Conservation (phyloP, 75 land plant genomes). For the Picea sitchensis region DNA sequence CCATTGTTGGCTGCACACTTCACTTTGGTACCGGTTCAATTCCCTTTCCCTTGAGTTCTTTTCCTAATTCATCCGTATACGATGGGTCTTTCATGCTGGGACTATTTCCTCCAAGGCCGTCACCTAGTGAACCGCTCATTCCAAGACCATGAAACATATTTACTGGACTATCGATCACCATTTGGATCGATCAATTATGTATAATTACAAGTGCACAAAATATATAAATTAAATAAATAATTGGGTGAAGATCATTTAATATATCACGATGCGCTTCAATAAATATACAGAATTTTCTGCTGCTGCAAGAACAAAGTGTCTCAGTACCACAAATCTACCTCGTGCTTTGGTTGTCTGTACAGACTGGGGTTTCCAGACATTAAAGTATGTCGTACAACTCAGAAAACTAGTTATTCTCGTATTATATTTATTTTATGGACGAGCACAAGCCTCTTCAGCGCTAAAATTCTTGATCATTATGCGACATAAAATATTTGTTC, state of each 20-base stretch:
- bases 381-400: not conserved
- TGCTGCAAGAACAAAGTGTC: no score
- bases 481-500: not conserved
- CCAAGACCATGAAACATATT: constrained; percentile 50
- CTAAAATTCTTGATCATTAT: not conserved
- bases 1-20: constrained; percentile 94
- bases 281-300: no score
- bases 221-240: no score
- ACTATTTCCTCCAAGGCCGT: constrained; percentile 11
- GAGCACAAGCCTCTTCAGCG: not conserved
- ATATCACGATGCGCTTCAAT: no score
- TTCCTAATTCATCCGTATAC: constrained; percentile 33
- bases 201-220: no score
- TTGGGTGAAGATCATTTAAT: no score
- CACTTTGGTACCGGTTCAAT: constrained; percentile 68
- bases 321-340: not conserved
- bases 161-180: constrained; percentile 51
- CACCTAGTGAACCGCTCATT: constrained; percentile 20
- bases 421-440: not conserved
- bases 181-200: not conserved
- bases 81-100: constrained; percentile 25
- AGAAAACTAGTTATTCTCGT: no score
- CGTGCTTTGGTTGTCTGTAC: not conserved
- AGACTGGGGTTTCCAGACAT: not conserved
- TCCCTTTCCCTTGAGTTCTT: constrained; percentile 61